Conservation (phyloP, 2,329 filamentous ascomycete genomes). For the Aspergillus calidoustus region DNA sequence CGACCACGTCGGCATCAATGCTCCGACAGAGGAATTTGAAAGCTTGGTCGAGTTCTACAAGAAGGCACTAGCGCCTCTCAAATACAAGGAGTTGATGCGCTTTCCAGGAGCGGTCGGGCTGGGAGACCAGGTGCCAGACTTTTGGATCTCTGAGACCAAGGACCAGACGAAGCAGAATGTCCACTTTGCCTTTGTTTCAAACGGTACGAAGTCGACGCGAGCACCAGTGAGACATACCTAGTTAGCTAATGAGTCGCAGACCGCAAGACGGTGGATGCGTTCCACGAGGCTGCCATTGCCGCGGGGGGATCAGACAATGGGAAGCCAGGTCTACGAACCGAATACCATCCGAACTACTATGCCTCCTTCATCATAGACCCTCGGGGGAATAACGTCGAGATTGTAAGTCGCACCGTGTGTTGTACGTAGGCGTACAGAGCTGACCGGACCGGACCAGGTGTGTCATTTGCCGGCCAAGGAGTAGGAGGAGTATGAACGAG, state of each 20-base stretch:
- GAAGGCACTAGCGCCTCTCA: slow-evolving; percentile 33
- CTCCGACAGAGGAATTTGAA: slow-evolving; percentile 34
- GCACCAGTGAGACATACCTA: not conserved
- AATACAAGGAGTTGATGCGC: slow-evolving; percentile 34
- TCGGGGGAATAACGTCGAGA: slow-evolving; percentile 59
- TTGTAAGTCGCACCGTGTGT: slow-evolving; percentile 17
- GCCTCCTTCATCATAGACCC: slow-evolving; percentile 57
- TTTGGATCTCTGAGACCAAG: slow-evolving; percentile 33
- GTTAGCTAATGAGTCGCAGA: slow-evolving; percentile 33
- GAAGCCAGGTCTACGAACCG: slow-evolving; percentile 49
- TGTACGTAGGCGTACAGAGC: not conserved
- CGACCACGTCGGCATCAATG: slow-evolving; percentile 33
- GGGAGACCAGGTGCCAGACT: slow-evolving; percentile 33
- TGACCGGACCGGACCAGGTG: slow-evolving; percentile 1
- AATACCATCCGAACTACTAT: slow-evolving; percentile 56
- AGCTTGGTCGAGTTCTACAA: slow-evolving; percentile 35
- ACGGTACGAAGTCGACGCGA: slow-evolving; percentile 21
- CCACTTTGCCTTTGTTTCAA: slow-evolving; percentile 33
- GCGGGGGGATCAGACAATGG: slow-evolving; percentile 57
- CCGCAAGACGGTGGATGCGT: slow-evolving; percentile 50
- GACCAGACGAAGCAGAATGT: slow-evolving; percentile 13
- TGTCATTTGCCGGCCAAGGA: slow-evolving; percentile 10
- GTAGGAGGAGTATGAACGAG: not conserved
- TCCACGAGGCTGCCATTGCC: slow-evolving; percentile 50
- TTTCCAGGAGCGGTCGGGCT: slow-evolving; percentile 34